A percentile compares a stretch with the other conserved stretches of the same genome.
phyloP scores from a whole-genome alignment of 2,329 filamentous ascomycete genomes.

The Talaromyces sp. region DNA sequence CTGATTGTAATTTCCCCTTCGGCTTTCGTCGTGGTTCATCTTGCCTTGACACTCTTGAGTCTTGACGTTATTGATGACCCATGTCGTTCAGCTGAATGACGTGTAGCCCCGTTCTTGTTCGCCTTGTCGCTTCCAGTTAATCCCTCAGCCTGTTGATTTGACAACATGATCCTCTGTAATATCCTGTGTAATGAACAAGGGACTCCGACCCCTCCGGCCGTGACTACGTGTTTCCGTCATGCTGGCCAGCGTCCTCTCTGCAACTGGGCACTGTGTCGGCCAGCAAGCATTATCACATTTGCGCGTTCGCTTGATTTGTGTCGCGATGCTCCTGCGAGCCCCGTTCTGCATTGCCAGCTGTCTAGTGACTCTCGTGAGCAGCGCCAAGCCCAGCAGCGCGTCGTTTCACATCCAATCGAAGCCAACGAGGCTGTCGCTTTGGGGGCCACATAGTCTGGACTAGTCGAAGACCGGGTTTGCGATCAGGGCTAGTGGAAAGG shows the following conservation, averaged over 20 bases:
- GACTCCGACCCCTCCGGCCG: not conserved
- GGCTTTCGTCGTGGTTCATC: not conserved
- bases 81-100: not conserved
- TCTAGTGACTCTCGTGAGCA: slow-evolving; percentile 1
- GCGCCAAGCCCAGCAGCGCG: not conserved
- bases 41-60: not conserved
- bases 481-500: not conserved
- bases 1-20: not conserved
- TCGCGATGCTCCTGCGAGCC: not conserved
- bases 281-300: slow-evolving; percentile 4
- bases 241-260: not conserved
- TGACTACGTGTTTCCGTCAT: not conserved
- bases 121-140: not conserved
- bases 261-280: not conserved
- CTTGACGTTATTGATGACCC: not conserved
- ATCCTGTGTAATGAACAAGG: not conserved
- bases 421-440: not conserved
- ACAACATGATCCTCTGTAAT: not conserved
- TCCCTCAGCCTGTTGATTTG: not conserved
- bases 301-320: slow-evolving; percentile 7
- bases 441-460: not conserved
- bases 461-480: not conserved
- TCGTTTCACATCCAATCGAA: not conserved
- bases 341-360: slow-evolving; percentile 10
- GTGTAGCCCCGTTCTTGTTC: not conserved